Evolutionary conservation across 164 flowering plant genomes (phyloP).

Genomic region (Magnolia kwangsiensis): DNA sequence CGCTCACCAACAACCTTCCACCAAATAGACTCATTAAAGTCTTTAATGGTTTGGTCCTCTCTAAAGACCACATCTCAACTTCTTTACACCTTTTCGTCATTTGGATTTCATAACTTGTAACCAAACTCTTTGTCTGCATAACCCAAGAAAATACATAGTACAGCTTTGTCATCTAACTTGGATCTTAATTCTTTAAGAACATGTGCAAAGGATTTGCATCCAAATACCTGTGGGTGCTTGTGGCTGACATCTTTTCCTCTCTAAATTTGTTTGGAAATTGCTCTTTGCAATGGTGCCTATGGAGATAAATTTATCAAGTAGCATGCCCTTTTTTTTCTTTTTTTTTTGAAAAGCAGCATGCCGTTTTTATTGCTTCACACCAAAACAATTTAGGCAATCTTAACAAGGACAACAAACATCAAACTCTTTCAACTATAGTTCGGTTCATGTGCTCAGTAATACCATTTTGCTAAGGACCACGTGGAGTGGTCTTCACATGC

Average conservation of each 20-base stretch:
- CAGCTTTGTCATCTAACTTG: not conserved
- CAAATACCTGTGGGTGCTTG: not conserved
- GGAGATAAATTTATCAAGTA: constrained; percentile 6
- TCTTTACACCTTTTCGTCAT: not conserved
- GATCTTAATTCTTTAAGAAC: not conserved
- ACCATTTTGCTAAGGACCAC: not conserved
- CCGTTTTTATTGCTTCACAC: not conserved
- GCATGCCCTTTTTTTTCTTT: no score
- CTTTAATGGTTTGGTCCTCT: no score
- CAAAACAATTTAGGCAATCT: constrained; percentile 4
- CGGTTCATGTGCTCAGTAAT: not conserved
- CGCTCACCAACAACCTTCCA: no score
- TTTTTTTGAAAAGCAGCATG: not conserved
- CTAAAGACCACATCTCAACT: not conserved
- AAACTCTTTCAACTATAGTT: not conserved
- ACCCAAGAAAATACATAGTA: not conserved
- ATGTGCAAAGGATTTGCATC: not conserved
- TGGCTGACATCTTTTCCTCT: not conserved
- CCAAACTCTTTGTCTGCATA: not conserved
- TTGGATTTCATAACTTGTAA: not conserved
- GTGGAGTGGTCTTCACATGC: no score
- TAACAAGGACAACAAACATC: not conserved
- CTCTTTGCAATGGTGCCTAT: not conserved
- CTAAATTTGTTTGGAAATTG: not conserved
- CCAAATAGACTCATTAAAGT: no score